Evolutionary conservation across 805 yeast species (phyloP), one percentile per base, ranked within the genome.

Genomic region (Monosporozyma siamensis): DNA sequence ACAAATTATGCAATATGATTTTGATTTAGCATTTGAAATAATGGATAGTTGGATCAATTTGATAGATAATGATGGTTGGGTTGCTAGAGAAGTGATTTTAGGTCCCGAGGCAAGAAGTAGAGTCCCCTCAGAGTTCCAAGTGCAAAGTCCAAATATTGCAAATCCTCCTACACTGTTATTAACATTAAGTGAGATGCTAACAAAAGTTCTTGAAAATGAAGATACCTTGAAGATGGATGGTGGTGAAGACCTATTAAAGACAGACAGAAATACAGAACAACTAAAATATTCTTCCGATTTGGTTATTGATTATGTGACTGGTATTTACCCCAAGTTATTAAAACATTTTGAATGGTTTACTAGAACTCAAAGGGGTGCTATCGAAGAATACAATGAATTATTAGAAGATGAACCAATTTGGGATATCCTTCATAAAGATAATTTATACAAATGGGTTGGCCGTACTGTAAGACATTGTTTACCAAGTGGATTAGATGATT

Each of bases 131-230:
- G 85, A 82, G 48, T 90, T 90, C 59, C 81, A 74, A 51, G 82
- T 78, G 9, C 98, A 92, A 64, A 83, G 82, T 59, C 94, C 95
- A 3, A 75, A 80, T 45, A 81, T 85, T 55, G 97, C 96, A 7
- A 92, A 90, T 52, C 98, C 98, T 1, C 98, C 98, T 15, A 92
- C 97, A 0, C 62, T 92, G 53, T 77, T 90, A 76, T 69, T 90
- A 49, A 77, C 78, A 0, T 79, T 84, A 51, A 73, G 73, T 42
- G 78, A 72, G 50, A 66, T 78, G 52, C 66, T 78, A 32, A 75
- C 72, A 24, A 63, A 67, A 42, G 73, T 74, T 0, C 64, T 67
- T 30, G 50, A 49, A 43, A 29, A 48, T 21, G 34, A 45, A 20
- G 48, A 49, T 12, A 10, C 4, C 4, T 6, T 18, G 6, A 18